These are phyloP conservation scores for Cutaneotrichosporon spelunceum DNA, from an alignment of 1,284 basidiomycete species.

Conservation along the genomic window DNA sequence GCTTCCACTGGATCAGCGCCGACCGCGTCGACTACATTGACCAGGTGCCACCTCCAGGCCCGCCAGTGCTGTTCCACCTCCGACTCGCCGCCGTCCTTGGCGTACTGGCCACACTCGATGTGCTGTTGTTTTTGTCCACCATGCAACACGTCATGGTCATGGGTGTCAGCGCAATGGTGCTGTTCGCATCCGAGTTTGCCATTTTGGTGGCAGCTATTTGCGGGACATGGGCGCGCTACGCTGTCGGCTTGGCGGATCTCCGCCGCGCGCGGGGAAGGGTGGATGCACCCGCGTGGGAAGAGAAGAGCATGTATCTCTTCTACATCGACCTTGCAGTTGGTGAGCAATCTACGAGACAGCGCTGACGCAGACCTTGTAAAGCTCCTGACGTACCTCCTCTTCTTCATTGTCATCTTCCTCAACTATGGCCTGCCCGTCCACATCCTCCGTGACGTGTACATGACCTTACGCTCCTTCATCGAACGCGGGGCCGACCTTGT, in stretches of 20 bases:
- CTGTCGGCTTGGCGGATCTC: conserved; percentile 78
- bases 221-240: conserved; percentile 77
- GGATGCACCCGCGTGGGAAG: conserved; percentile 90
- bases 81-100: conserved; percentile 62
- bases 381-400: conserved; percentile 83
- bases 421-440: conserved; percentile 96
- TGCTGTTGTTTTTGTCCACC: conserved; percentile 39
- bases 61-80: conserved; percentile 75
- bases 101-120: conserved; percentile 40
- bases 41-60: conserved; percentile 82
- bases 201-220: conserved; percentile 76
- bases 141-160: conserved; percentile 36
- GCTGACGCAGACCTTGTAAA: conserved; percentile 76
- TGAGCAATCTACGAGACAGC: conserved; percentile 45
- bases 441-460: conserved; percentile 93
- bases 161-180: conserved; percentile 77
- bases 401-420: conserved; percentile 87
- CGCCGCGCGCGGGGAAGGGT: conserved; percentile 76
- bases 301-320: conserved; percentile 95
- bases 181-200: conserved; percentile 94
- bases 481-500: conserved; percentile 79
- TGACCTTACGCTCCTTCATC: conserved; percentile 87
- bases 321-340: conserved; percentile 91
- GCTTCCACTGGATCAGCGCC: conserved; percentile 93
- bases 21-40: conserved; percentile 99